These are phyloP conservation scores for Aspergillus aculeatinus DNA, from an alignment of 2,329 filamentous ascomycete species.

Conservation along the genomic window DNA sequence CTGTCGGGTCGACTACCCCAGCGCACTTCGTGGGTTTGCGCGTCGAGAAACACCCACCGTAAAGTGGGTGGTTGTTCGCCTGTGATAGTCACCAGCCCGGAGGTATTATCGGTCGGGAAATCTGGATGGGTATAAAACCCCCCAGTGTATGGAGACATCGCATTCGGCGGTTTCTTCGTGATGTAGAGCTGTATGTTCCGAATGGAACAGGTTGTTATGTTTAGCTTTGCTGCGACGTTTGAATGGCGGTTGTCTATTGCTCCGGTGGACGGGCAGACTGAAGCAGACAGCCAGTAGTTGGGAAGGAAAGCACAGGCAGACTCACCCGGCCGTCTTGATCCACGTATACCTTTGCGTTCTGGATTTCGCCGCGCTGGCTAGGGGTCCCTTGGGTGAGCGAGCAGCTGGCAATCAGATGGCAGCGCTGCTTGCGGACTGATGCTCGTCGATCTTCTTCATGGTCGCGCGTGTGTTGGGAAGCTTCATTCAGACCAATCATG, in stretches of 20 bases:
- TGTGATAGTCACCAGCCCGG: constrained; percentile 20
- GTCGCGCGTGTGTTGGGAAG: constrained; percentile 21
- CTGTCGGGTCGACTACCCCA: constrained; percentile 26
- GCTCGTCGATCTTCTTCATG: constrained; percentile 22
- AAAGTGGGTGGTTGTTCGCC: constrained; percentile 23
- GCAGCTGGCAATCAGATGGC: constrained; percentile 24
- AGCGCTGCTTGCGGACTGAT: constrained; percentile 21
- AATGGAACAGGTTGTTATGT: no score
- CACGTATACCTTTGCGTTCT: constrained; percentile 22
- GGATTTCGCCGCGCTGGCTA: constrained; percentile 20
- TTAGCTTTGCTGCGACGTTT: no score
- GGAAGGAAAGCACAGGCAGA: no score
- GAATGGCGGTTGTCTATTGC: no score
- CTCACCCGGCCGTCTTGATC: no score
- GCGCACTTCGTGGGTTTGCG: constrained; percentile 25
- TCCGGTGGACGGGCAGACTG: no score
- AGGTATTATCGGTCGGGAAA: no score
- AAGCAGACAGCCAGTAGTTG: no score
- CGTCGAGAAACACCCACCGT: constrained; percentile 27
- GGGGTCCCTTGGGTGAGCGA: constrained; percentile 20
- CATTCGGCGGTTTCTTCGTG: no score
- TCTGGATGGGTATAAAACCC: no score
- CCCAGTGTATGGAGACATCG: no score
- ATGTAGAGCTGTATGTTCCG: no score
- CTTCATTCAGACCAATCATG: constrained; percentile 28